Conservation (phyloP, 805 yeast genomes). For the Suhomyces prunicola region DNA sequence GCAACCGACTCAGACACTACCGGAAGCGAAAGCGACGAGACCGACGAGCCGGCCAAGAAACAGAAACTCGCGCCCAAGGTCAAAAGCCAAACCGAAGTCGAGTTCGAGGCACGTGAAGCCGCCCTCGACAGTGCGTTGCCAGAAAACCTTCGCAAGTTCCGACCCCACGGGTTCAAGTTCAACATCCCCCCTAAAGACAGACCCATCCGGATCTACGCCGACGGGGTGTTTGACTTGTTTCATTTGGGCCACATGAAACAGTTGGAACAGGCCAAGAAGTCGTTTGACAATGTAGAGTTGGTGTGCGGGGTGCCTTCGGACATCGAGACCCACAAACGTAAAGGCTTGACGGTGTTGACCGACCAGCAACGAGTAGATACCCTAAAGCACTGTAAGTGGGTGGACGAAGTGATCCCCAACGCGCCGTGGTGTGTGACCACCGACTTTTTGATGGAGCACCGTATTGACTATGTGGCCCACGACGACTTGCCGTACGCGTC, state of each 20-base stretch:
- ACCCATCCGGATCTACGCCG: conserved; percentile 93
- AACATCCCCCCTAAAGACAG: conserved; percentile 82
- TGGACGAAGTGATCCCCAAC: conserved; percentile 89
- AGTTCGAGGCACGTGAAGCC: conserved; percentile 48
- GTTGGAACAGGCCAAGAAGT: conserved; percentile 92
- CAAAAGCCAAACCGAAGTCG: conserved; percentile 25
- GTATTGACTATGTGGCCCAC: conserved; percentile 95
- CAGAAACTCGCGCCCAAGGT: conserved; percentile 17
- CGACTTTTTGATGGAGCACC: conserved; percentile 72
- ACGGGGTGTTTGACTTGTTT: conserved; percentile 95
- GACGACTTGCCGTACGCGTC: conserved; percentile 95
- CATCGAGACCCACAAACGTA: conserved; percentile 82
- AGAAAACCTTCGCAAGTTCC: conserved; percentile 65
- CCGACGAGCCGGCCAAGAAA: conserved; percentile 13
- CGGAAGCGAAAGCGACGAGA: conserved; percentile 15
- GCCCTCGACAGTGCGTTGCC: conserved; percentile 64
- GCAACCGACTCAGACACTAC: conserved; percentile 11
- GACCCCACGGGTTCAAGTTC: conserved; percentile 76
- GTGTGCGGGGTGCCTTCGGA: conserved; percentile 94
- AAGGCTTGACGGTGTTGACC: conserved; percentile 88
- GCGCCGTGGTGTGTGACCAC: conserved; percentile 96
- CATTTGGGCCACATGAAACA: conserved; percentile 98
- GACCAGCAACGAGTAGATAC: conserved; percentile 90
- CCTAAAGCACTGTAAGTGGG: conserved; percentile 94
- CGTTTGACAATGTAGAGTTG: conserved; percentile 77